Evolutionary conservation across 2,329 filamentous ascomycete species (phyloP).

Genomic region (Aspergillus terreus): DNA sequence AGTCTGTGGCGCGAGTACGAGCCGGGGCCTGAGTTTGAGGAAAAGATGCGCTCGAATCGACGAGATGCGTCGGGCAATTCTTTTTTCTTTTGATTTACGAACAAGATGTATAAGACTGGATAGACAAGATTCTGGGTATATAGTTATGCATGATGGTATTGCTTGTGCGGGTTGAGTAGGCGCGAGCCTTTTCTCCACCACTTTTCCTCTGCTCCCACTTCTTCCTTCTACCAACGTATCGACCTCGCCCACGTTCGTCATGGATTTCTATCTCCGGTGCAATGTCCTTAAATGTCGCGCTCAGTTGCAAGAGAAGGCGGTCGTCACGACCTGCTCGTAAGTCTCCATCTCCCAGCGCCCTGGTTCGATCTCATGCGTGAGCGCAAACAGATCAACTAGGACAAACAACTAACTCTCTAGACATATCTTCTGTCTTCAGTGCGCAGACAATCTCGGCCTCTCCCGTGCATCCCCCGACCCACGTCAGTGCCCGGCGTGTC

Average conservation of each 20-base stretch:
- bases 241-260: conserved; percentile 30
- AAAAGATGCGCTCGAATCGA: conserved; percentile 64
- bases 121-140: conserved; percentile 10
- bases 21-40: conserved; percentile 70
- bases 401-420: conserved; percentile 41
- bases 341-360: conserved; percentile 11
- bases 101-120: conserved; percentile 5
- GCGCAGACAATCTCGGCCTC: conserved; percentile 65
- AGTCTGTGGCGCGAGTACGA: conserved; percentile 96
- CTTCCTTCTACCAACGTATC: neutral
- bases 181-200: too few relatives aligned
- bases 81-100: conserved; percentile 67
- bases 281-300: conserved; percentile 74
- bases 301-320: conserved; percentile 65
- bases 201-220: neutral
- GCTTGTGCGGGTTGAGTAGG: neutral
- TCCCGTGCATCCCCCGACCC: conserved; percentile 51
- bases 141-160: conserved; percentile 1
- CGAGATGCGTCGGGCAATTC: conserved; percentile 86
- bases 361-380: too few relatives aligned
- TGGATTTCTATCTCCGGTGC: conserved; percentile 75
- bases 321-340: conserved; percentile 87
- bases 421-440: conserved; percentile 80
- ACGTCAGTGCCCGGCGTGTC: conserved; percentile 72
- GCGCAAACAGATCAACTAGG: conserved; percentile 1